A percentile compares a stretch with the other conserved stretches of the same genome.
Conservation (phyloP, 78 protist species). For the Dictyostelium capitatum region DNA sequence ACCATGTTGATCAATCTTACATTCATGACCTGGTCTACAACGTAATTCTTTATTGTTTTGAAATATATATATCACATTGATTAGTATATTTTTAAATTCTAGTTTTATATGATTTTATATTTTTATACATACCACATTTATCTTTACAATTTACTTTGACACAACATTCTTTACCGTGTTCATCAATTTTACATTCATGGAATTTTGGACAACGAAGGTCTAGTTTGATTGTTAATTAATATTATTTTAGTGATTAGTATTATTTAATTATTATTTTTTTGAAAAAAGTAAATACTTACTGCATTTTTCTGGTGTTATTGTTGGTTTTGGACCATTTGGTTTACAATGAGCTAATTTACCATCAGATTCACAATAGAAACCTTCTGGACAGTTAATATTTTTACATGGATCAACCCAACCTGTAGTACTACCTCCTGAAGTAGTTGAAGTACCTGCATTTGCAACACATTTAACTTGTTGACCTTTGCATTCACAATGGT, state of each 20-base stretch:
- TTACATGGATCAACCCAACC: not conserved
- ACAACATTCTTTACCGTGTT: not conserved
- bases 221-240: too few species aligned
- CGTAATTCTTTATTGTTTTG: too few species aligned
- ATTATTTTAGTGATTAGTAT: too few species aligned
- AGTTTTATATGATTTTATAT: too few species aligned
- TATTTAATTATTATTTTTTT: too few species aligned
- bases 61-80: too few species aligned
- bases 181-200: not conserved
- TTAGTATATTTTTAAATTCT: too few species aligned
- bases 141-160: not conserved
- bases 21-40: conserved; percentile 13
- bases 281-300: too few species aligned
- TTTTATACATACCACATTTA: not conserved
- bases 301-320: not conserved
- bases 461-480: conserved; percentile 3
- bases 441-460: not conserved
- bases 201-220: not conserved
- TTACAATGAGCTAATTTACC: not conserved
- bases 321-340: not conserved
- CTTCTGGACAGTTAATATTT: conserved; percentile 9
- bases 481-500: conserved; percentile 25
- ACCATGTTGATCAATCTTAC: not conserved
- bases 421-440: not conserved
- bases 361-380: not conserved